A percentile compares a stretch with the other conserved stretches of the same genome.
These are phyloP conservation scores for Diaporthe sp. DNA, from an alignment of 2,329 filamentous ascomycete species.

Conservation along the genomic window DNA sequence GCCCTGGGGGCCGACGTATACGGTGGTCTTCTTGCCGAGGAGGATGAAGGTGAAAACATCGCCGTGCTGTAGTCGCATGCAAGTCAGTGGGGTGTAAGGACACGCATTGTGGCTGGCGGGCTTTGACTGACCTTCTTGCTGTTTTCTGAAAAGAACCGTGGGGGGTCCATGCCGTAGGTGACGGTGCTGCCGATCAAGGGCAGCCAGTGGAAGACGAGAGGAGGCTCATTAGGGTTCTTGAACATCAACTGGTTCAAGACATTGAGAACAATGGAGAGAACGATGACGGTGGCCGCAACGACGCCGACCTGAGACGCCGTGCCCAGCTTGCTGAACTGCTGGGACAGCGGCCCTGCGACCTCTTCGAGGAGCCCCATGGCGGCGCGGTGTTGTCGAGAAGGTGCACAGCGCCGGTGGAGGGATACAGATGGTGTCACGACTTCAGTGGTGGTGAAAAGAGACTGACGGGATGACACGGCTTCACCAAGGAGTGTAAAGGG, in stretches of 20 bases:
- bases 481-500: neutral
- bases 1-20: constrained; percentile 63
- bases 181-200: constrained; percentile 91
- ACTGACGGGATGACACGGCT: neutral
- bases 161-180: constrained; percentile 95
- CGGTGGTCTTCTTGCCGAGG: constrained; percentile 64
- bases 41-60: constrained; percentile 69
- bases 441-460: neutral
- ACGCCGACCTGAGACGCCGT: constrained; percentile 62
- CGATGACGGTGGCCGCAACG: constrained; percentile 59
- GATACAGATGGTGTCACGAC: neutral
- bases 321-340: constrained; percentile 64
- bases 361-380: constrained; percentile 71
- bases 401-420: neutral
- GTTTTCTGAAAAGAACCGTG: constrained; percentile 83
- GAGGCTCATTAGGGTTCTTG: constrained; percentile 85
- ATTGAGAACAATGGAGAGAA: constrained; percentile 78
- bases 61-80: constrained; percentile 55
- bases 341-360: constrained; percentile 62
- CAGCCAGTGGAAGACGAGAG: constrained; percentile 85
- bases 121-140: constrained; percentile 71
- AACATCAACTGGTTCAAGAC: constrained; percentile 84
- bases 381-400: constrained; percentile 20
- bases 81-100: constrained; percentile 10
- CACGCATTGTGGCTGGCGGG: neutral